Percentiles rank a stretch among this genome's conserved stretches.
Conservation (phyloP, 805 yeast genomes). For the Candida incommunis region DNA sequence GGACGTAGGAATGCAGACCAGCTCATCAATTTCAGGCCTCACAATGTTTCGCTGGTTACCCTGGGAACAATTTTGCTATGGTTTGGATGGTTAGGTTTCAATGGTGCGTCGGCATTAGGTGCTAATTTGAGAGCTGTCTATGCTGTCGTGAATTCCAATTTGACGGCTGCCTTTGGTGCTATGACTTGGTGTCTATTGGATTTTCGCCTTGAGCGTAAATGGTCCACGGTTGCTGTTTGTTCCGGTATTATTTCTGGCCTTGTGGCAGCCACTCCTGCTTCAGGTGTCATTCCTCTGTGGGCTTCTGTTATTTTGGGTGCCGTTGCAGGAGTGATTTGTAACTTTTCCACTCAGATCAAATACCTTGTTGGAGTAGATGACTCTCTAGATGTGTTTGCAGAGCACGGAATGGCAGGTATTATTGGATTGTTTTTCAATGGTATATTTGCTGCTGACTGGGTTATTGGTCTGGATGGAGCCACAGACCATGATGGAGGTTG, state of each 20-base stretch:
- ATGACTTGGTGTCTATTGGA: slow-evolving; percentile 86
- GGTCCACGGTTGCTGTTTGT: slow-evolving; percentile 91
- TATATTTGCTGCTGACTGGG: slow-evolving; percentile 73
- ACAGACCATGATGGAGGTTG: slow-evolving; percentile 86
- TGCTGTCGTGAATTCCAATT: slow-evolving; percentile 82
- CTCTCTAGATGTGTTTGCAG: slow-evolving; percentile 91
- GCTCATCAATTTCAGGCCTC: slow-evolving; percentile 84
- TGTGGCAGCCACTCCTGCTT: slow-evolving; percentile 93
- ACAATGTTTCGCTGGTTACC: slow-evolving; percentile 82
- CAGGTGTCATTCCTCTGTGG: slow-evolving; percentile 85
- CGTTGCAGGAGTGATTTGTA: slow-evolving; percentile 70
- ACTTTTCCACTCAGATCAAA: slow-evolving; percentile 79
- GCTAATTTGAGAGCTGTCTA: slow-evolving; percentile 77
- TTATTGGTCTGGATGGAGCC: slow-evolving; percentile 79
- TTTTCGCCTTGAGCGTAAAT: slow-evolving; percentile 73
- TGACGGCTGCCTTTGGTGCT: slow-evolving; percentile 84
- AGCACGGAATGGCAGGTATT: slow-evolving; percentile 95
- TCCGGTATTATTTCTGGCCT: slow-evolving; percentile 93
- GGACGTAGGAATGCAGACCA: slow-evolving; percentile 66
- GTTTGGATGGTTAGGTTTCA: slow-evolving; percentile 95
- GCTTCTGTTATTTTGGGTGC: slow-evolving; percentile 80
- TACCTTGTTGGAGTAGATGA: slow-evolving; percentile 75
- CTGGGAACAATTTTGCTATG: slow-evolving; percentile 78
- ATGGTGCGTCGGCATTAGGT: slow-evolving; percentile 75
- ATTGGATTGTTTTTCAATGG: slow-evolving; percentile 84